Conservation (phyloP, 1,139 yeast genomes). For the Saccharomyces pastorianus region DNA sequence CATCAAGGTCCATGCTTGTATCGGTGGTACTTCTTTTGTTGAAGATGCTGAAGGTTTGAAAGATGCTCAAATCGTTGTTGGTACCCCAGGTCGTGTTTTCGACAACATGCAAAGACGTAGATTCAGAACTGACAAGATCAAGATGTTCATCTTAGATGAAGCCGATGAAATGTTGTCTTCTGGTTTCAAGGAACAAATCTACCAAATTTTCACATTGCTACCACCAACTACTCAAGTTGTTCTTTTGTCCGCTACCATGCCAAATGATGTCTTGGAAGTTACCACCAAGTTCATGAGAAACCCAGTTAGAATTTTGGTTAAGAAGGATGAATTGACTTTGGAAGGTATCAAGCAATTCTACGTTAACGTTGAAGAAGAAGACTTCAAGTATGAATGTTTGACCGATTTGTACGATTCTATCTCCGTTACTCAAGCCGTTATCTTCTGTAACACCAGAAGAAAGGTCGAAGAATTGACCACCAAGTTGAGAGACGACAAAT, state of each 20-base stretch:
- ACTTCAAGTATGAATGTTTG: constrained; percentile 89
- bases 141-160: constrained; percentile 97
- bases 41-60: constrained; percentile 91
- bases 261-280: constrained; percentile 92
- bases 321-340: constrained; percentile 95
- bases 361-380: constrained; percentile 90
- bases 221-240: constrained; percentile 96
- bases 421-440: constrained; percentile 97
- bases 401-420: constrained; percentile 95
- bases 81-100: constrained; percentile 98
- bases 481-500: constrained; percentile 75
- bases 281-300: constrained; percentile 95
- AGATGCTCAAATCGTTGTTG: constrained; percentile 89
- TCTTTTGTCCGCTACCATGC: constrained; percentile 95
- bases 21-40: constrained; percentile 92
- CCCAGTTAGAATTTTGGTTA: constrained; percentile 94
- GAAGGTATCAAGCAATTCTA: constrained; percentile 98
- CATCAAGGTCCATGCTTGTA: constrained; percentile 93
- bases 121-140: constrained; percentile 81
- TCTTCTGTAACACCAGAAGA: constrained; percentile 97
- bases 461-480: constrained; percentile 93
- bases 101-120: constrained; percentile 95
- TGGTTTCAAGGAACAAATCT: constrained; percentile 96
- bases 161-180: constrained; percentile 97
- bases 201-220: constrained; percentile 88